These are phyloP conservation scores for Backusella australiensis DNA, from an alignment of 192 early-diverging fungal species.

Conservation along the genomic window DNA sequence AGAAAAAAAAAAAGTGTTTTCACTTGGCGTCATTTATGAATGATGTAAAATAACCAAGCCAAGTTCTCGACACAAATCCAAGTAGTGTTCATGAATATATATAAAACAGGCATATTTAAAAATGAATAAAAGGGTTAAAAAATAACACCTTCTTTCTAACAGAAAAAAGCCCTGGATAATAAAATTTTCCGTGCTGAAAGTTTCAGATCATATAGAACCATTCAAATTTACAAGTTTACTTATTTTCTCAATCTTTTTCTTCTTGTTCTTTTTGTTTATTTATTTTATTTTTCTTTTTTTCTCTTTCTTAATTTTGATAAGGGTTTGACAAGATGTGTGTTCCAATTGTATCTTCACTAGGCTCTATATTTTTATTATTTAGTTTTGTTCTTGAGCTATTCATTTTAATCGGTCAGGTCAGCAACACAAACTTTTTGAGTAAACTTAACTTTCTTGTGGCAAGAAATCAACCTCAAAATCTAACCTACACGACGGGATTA, in stretches of 20 bases:
- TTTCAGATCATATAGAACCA: conserved; percentile 3
- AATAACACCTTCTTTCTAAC: background rate
- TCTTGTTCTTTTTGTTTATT: background rate
- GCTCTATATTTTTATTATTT: conserved; percentile 7
- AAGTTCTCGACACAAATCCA: background rate
- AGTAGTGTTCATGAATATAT: background rate
- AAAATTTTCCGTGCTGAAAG: background rate
- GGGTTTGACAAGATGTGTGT: background rate
- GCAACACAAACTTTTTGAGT: background rate
- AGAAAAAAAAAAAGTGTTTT: background rate
- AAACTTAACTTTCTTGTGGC: background rate
- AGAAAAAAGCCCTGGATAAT: background rate
- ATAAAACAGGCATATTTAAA: background rate
- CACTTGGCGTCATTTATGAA: background rate
- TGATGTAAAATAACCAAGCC: background rate
- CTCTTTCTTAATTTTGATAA: background rate
- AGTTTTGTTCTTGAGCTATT: conserved; percentile 10
- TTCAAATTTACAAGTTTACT: background rate
- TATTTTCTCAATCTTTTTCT: background rate
- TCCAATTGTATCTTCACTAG: background rate
- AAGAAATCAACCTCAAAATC: background rate
- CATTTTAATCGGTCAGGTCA: conserved; percentile 8
- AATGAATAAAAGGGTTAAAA: background rate
- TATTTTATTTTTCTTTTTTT: background rate
- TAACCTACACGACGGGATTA: background rate